These are phyloP conservation scores for Botrytis pseudocinerea DNA, from an alignment of 2,329 filamentous ascomycete species.

Conservation along the genomic window DNA sequence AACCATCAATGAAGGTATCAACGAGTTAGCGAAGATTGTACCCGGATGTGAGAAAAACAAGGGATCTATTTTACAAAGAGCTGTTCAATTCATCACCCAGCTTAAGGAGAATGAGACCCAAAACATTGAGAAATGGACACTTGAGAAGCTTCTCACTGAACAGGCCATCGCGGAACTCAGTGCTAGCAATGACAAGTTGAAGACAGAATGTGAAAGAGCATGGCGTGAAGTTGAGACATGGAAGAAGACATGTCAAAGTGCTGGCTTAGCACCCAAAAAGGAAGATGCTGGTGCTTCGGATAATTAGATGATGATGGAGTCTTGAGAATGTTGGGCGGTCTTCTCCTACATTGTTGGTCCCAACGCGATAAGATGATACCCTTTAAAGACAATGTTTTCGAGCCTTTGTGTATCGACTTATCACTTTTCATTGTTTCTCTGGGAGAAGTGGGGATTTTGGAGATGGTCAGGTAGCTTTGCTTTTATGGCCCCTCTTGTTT, in stretches of 20 bases:
- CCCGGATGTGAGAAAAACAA: slow-evolving; percentile 99
- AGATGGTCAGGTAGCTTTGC: slow-evolving; percentile 22
- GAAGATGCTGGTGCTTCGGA: slow-evolving; percentile 42
- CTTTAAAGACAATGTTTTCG: slow-evolving; percentile 34
- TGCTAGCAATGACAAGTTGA: slow-evolving; percentile 82
- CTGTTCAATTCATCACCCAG: slow-evolving; percentile 91
- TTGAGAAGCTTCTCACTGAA: slow-evolving; percentile 87
- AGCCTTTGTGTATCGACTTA: slow-evolving; percentile 39
- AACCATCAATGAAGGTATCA: slow-evolving; percentile 98
- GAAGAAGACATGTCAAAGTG: slow-evolving; percentile 67
- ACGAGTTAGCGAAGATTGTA: slow-evolving; percentile 95
- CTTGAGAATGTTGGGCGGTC: slow-evolving; percentile 34
- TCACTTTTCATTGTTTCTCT: slow-evolving; percentile 22
- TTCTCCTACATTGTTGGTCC: slow-evolving; percentile 33
- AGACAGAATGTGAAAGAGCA: slow-evolving; percentile 74
- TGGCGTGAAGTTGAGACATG: slow-evolving; percentile 78
- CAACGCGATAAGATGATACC: slow-evolving; percentile 38
- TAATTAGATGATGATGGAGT: slow-evolving; percentile 35
- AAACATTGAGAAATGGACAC: slow-evolving; percentile 91
- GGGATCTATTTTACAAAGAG: slow-evolving; percentile 89
- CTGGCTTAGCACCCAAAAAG: slow-evolving; percentile 54
- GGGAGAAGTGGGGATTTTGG: slow-evolving; percentile 13
- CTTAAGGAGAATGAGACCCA: slow-evolving; percentile 92
- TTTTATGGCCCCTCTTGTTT: slow-evolving; percentile 2
- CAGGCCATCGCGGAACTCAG: slow-evolving; percentile 88